phyloP scores from a whole-genome alignment of 371 early-diverging fungal genomes.

The Zopfochytrium polystomum region DNA sequence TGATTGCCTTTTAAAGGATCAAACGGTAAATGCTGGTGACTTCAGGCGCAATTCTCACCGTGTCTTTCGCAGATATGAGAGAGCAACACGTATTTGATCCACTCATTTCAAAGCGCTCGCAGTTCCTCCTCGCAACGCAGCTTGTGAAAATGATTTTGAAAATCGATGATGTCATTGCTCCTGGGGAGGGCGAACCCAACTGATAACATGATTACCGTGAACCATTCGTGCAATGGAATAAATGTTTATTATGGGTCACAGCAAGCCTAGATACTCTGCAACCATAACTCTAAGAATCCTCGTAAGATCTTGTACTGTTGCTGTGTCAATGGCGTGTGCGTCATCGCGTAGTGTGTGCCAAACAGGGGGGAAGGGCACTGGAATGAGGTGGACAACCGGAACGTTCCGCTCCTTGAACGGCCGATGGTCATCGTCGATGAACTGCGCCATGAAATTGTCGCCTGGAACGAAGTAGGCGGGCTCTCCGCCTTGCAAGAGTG shows the following conservation, averaged over 20 bases:
- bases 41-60: neutral
- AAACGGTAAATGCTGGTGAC: constrained; percentile 54
- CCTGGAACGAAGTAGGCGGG: constrained; percentile 55
- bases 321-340: constrained; percentile 42
- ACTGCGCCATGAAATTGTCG: constrained; percentile 41
- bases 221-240: too few relatives aligned
- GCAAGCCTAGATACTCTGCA: constrained; percentile 39
- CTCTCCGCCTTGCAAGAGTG: constrained; percentile 38
- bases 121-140: constrained; percentile 97
- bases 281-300: constrained; percentile 44
- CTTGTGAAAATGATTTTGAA: constrained; percentile 95
- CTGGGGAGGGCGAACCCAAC: constrained; percentile 29
- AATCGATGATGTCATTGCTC: constrained; percentile 87
- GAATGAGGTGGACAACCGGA: constrained; percentile 84
- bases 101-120: constrained; percentile 97
- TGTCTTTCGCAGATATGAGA: constrained; percentile 91
- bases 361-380: constrained; percentile 82
- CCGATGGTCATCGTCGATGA: constrained; percentile 86
- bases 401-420: constrained; percentile 82
- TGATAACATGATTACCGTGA: too few relatives aligned
- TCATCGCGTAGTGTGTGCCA: constrained; percentile 79
- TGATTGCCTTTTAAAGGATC: constrained; percentile 92
- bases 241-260: too few relatives aligned
- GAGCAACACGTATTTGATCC: constrained; percentile 97
- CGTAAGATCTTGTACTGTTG: constrained; percentile 37